phyloP scores from a whole-genome alignment of 2,329 filamentous ascomycete species.

The Gremmenia infestans region DNA sequence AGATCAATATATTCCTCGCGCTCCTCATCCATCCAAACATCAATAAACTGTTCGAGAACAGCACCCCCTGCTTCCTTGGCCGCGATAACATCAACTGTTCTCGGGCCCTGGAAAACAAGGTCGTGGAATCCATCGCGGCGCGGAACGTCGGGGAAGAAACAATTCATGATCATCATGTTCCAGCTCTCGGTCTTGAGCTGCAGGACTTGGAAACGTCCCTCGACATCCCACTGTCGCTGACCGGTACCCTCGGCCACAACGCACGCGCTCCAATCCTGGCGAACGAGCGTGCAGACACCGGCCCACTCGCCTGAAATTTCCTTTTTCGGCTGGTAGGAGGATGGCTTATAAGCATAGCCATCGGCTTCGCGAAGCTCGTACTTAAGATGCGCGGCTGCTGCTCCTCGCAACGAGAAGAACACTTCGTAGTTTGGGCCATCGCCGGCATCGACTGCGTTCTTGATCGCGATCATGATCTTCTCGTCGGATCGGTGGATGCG shows the following conservation, averaged over 20 bases:
- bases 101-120: not conserved
- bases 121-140: not conserved
- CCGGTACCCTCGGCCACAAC: not conserved
- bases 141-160: not conserved
- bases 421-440: not conserved
- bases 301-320: not conserved
- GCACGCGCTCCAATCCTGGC: not conserved
- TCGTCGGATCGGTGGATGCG: not conserved
- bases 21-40: not conserved
- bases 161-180: not conserved
- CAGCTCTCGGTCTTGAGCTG: not conserved
- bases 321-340: not conserved
- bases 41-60: not conserved
- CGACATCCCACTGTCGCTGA: not conserved
- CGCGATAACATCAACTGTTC: not conserved
- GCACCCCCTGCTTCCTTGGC: not conserved
- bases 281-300: not conserved
- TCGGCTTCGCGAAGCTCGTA: not conserved
- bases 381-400: not conserved
- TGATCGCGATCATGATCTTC: not conserved
- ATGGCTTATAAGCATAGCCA: not conserved
- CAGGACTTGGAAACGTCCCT: not conserved
- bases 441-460: not conserved
- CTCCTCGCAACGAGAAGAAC: not conserved
- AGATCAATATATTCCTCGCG: not conserved